Conservation (phyloP, 371 early-diverging fungal species). For the Lichtheimia ornata region DNA sequence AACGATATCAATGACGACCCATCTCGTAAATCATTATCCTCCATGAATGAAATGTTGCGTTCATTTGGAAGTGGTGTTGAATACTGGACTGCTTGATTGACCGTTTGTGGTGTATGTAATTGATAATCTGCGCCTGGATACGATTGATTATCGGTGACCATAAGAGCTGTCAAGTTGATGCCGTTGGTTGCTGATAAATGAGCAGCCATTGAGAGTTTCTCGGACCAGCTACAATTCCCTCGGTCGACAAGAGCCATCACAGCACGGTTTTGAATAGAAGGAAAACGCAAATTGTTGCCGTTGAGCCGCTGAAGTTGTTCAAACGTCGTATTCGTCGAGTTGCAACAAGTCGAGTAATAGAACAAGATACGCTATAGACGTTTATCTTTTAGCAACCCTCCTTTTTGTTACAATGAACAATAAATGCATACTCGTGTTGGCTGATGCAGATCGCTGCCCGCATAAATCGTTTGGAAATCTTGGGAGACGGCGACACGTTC, state of each 20-base stretch:
- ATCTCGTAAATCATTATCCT: conserved; percentile 30
- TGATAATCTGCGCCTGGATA: conserved; percentile 13
- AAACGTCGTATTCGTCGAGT: conserved; percentile 11
- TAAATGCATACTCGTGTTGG: not conserved
- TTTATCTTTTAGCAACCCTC: conserved; percentile 9
- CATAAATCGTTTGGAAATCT: conserved; percentile 38
- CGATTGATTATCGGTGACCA: conserved; percentile 33
- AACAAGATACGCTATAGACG: conserved; percentile 11
- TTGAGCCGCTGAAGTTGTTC: conserved; percentile 10
- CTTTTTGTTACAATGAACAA: conserved; percentile 18
- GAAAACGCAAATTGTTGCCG: not conserved
- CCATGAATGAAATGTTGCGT: conserved; percentile 32
- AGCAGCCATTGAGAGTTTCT: conserved; percentile 28
- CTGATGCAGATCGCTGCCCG: conserved; percentile 14
- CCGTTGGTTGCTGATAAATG: conserved; percentile 18
- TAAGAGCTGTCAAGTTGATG: conserved; percentile 26
- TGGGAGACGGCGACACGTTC: conserved; percentile 7
- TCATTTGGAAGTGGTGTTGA: conserved; percentile 18
- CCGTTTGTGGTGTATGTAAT: conserved; percentile 9
- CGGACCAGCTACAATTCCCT: conserved; percentile 33
- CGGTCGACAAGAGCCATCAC: conserved; percentile 36
- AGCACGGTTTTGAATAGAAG: not conserved
- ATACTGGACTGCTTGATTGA: conserved; percentile 14
- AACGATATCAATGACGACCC: conserved; percentile 12
- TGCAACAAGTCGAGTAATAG: conserved; percentile 13